Evolutionary conservation across 495 filamentous ascomycete species (phyloP).

Genomic region (Aspergillus steynii): DNA sequence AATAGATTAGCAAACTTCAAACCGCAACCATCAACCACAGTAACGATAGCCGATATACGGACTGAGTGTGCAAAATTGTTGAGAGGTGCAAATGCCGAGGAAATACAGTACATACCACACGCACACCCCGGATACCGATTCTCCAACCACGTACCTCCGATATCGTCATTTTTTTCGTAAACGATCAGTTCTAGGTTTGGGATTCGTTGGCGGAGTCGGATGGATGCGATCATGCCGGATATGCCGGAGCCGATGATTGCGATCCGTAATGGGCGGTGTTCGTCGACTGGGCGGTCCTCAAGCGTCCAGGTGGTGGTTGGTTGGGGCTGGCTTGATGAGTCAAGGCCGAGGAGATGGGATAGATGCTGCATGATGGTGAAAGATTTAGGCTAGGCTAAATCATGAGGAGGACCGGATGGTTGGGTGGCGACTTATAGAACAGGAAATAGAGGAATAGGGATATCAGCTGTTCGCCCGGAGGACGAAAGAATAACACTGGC

Average conservation of each 20-base stretch:
- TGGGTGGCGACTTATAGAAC: not conserved
- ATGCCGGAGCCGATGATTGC: slow-evolving; percentile 68
- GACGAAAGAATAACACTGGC: too few species aligned
- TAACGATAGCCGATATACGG: too few species aligned
- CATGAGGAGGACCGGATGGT: not conserved
- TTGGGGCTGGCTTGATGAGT: not conserved
- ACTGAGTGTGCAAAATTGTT: too few species aligned
- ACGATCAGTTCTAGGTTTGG: slow-evolving; percentile 61
- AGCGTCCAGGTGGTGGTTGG: slow-evolving; percentile 20
- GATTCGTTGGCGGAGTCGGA: slow-evolving; percentile 58
- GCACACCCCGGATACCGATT: slow-evolving; percentile 71
- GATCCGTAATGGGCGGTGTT: slow-evolving; percentile 55
- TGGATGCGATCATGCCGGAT: slow-evolving; percentile 61
- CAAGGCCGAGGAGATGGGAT: slow-evolving; percentile 14
- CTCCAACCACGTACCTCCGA: slow-evolving; percentile 73
- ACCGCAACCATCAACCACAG: too few species aligned
- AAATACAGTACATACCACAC: slow-evolving; percentile 36
- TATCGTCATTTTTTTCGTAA: slow-evolving; percentile 77
- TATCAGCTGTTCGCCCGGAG: not conserved
- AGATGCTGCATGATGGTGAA: slow-evolving; percentile 18
- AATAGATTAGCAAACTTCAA: too few species aligned
- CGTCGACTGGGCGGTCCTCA: slow-evolving; percentile 56
- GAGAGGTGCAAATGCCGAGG: too few species aligned
- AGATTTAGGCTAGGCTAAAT: too few species aligned
- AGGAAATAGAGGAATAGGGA: not conserved